Conservation (phyloP, 495 filamentous ascomycete genomes). For the Penicillium argentinense region DNA sequence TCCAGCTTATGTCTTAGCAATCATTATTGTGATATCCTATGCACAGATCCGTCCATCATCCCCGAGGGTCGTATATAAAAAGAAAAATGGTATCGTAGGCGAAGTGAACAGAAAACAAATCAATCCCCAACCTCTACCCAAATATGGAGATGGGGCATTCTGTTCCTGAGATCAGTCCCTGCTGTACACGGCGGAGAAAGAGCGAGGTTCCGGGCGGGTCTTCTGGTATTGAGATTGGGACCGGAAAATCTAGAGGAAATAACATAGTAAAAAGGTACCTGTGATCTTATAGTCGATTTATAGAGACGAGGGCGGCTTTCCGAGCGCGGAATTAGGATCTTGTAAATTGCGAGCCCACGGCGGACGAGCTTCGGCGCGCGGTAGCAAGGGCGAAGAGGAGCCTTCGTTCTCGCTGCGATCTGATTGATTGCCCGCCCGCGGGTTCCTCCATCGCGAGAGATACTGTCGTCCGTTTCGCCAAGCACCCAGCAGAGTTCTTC, state of each 20-base stretch:
- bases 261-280: no score
- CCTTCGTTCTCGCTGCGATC: constrained; percentile 5
- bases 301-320: constrained; percentile 6
- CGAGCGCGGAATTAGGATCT: not conserved
- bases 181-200: constrained; percentile 3
- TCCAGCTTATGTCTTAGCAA: not conserved
- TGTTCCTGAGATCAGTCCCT: constrained; percentile 10
- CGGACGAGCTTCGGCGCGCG: constrained; percentile 2
- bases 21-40: constrained; percentile 1
- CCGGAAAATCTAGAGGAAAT: not conserved
- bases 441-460: constrained; percentile 27
- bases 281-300: no score
- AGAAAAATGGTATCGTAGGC: constrained; percentile 2
- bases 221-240: not conserved
- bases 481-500: constrained; percentile 23
- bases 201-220: not conserved
- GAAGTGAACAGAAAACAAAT: not conserved
- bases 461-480: constrained; percentile 32
- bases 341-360: constrained; percentile 6
- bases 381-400: constrained; percentile 20
- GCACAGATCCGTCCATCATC: not conserved
- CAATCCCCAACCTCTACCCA: not conserved
- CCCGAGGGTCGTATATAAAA: not conserved
- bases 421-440: constrained; percentile 15
- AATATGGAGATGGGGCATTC: constrained; percentile 1